phyloP scores from a whole-genome alignment of 495 filamentous ascomycete species.

The Penicillium atrosanguineum region DNA sequence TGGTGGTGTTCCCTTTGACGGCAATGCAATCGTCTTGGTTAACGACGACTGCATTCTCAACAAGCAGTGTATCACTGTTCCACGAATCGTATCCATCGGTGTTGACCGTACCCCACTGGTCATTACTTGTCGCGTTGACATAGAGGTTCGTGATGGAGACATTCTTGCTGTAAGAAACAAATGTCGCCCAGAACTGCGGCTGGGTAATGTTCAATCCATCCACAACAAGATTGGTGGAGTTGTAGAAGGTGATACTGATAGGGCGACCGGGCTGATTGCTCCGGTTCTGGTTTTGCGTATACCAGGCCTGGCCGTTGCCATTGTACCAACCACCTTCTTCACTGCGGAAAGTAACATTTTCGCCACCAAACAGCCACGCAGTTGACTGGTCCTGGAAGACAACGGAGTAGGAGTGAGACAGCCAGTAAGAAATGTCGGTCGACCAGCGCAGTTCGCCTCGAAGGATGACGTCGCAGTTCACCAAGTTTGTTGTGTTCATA shows the following conservation, averaged over 20 bases:
- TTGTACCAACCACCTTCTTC: conserved; percentile 41
- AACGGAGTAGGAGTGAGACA: conserved; percentile 36
- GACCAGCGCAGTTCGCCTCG: conserved; percentile 37
- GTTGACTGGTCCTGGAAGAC: conserved; percentile 50
- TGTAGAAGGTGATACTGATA: conserved; percentile 39
- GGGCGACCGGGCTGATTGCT: conserved; percentile 46
- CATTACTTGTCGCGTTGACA: conserved; percentile 38
- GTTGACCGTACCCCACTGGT: conserved; percentile 33
- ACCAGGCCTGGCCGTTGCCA: conserved; percentile 50
- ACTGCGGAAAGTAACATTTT: conserved; percentile 34
- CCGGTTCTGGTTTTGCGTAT: conserved; percentile 28
- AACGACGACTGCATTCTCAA: conserved; percentile 31
- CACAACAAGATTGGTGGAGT: conserved; percentile 33
- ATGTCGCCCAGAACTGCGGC: conserved; percentile 47
- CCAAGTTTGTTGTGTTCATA: conserved; percentile 44
- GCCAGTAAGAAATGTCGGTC: conserved; percentile 46
- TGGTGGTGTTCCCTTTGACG: conserved; percentile 40
- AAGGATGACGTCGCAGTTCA: conserved; percentile 38
- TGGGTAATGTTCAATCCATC: conserved; percentile 36
- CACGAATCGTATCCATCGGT: conserved; percentile 42
- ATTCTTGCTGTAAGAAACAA: conserved; percentile 35
- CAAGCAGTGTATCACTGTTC: conserved; percentile 27
- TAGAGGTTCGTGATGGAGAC: conserved; percentile 40
- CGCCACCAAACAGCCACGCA: conserved; percentile 45
- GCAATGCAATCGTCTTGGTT: conserved; percentile 39